phyloP scores from a whole-genome alignment of 352 stramenopile species.

The Peronospora belbahrii region DNA sequence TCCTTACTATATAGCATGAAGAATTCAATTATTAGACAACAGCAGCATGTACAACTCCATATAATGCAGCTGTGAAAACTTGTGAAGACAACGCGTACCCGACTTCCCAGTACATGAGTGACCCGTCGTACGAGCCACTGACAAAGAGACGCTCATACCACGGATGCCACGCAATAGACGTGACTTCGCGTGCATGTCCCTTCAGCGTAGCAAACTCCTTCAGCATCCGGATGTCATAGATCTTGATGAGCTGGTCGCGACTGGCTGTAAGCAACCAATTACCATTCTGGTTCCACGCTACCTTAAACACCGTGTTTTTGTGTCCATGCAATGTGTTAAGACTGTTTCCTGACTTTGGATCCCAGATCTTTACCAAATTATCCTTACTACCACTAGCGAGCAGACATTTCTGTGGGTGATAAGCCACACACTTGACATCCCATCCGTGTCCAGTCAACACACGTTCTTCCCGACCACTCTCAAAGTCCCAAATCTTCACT shows the following conservation, averaged over 20 bases:
- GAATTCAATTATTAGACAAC: not conserved
- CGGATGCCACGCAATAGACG: slow-evolving; percentile 94
- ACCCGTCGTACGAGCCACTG: slow-evolving; percentile 95
- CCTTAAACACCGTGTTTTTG: slow-evolving; percentile 97
- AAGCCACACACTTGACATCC: slow-evolving; percentile 97
- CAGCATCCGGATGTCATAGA: slow-evolving; percentile 97
- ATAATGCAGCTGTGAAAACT: not conserved
- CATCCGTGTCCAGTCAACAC: slow-evolving; percentile 94
- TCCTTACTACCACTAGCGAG: slow-evolving; percentile 95
- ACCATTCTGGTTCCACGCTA: slow-evolving; percentile 96
- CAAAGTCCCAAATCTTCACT: slow-evolving; percentile 90
- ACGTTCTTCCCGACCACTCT: slow-evolving; percentile 89
- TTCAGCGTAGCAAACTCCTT: slow-evolving; percentile 93
- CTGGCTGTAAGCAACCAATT: slow-evolving; percentile 96
- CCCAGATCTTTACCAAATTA: slow-evolving; percentile 97
- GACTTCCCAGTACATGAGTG: slow-evolving; percentile 96
- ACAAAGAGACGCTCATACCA: slow-evolving; percentile 94
- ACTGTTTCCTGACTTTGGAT: slow-evolving; percentile 89
- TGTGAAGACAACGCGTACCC: slow-evolving; percentile 45
- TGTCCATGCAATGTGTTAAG: slow-evolving; percentile 95
- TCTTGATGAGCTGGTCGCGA: slow-evolving; percentile 97
- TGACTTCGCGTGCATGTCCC: slow-evolving; percentile 94
- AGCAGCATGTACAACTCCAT: not conserved
- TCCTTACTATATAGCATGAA: slow-evolving; percentile 52
- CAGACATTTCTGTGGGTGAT: slow-evolving; percentile 91